Conservation (phyloP, 805 yeast species). For the Schizosaccharomyces pombe region DNA sequence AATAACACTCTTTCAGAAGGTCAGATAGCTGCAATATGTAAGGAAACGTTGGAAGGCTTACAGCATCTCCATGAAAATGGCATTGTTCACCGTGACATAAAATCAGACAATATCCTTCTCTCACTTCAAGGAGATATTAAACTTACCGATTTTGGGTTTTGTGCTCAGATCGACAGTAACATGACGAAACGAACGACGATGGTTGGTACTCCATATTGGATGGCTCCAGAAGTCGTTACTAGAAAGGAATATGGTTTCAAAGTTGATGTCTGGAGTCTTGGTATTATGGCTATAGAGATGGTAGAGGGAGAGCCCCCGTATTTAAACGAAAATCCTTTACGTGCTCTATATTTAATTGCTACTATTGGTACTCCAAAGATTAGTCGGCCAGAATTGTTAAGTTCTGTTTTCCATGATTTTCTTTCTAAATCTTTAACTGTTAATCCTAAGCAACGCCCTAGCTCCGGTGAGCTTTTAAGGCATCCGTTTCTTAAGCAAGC, state of each 20-base stretch:
- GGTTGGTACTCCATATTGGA: constrained; percentile 99
- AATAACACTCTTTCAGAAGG: constrained; percentile 76
- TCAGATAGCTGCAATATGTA: constrained; percentile 84
- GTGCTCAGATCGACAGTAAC: constrained; percentile 73
- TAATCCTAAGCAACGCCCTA: constrained; percentile 56
- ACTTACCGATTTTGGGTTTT: constrained; percentile 86
- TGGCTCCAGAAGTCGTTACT: constrained; percentile 97
- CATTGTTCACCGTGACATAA: constrained; percentile 86
- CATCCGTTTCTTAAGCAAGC: constrained; percentile 11
- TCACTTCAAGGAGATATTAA: constrained; percentile 73
- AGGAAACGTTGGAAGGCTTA: constrained; percentile 71
- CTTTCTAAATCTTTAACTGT: constrained; percentile 62
- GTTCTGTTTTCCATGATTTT: constrained; percentile 41
- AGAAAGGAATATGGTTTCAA: constrained; percentile 84
- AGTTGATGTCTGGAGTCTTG: constrained; percentile 93
- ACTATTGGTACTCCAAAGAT: constrained; percentile 90
- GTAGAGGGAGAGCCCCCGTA: constrained; percentile 98
- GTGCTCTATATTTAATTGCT: constrained; percentile 82
- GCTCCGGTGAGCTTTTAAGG: constrained; percentile 44
- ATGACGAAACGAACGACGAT: constrained; percentile 81
- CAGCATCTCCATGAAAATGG: constrained; percentile 75
- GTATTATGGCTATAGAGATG: constrained; percentile 97
- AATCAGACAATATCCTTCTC: constrained; percentile 74
- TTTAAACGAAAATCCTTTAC: constrained; percentile 79
- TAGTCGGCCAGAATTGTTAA: constrained; percentile 64